phyloP scores from a whole-genome alignment of 345 rosid species.

The Alliaria petiolata region DNA sequence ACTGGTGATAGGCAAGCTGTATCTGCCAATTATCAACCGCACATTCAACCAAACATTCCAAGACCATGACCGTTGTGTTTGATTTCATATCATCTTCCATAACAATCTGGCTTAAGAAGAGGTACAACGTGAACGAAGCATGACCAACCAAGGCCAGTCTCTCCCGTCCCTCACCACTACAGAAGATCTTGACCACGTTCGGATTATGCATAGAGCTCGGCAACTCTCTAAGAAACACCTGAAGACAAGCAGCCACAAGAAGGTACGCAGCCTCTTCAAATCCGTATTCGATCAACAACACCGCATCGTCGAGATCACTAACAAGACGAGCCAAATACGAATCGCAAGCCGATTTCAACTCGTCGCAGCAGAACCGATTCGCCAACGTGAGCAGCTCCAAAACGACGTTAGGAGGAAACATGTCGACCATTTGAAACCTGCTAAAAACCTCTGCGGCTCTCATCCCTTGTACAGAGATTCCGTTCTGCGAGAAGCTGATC shows the following conservation, averaged over 20 bases:
- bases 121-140: conserved; percentile 60
- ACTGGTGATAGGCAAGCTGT: conserved; percentile 65
- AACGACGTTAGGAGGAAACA: conserved; percentile 34
- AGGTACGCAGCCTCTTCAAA: conserved; percentile 63
- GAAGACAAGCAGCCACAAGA: conserved; percentile 77
- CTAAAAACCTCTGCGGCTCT: conserved; percentile 61
- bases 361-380: conserved; percentile 71
- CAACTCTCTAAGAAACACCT: conserved; percentile 66
- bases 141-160: conserved; percentile 55
- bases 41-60: conserved; percentile 65
- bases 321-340: conserved; percentile 55
- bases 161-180: conserved; percentile 52
- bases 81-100: conserved; percentile 77
- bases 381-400: conserved; percentile 73
- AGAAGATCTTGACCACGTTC: conserved; percentile 49
- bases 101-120: conserved; percentile 62
- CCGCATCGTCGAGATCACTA: conserved; percentile 45
- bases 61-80: conserved; percentile 69
- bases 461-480: conserved; percentile 55
- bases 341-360: conserved; percentile 70
- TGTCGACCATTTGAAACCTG: conserved; percentile 33
- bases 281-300: conserved; percentile 63
- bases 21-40: conserved; percentile 63
- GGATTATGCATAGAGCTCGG: conserved; percentile 56
- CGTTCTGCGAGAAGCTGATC: conserved; percentile 59